Evolutionary conservation across 257 asterid species (phyloP), one percentile per base, ranked within the genome.

Genomic region (Dorcoceras hygrometricum): DNA sequence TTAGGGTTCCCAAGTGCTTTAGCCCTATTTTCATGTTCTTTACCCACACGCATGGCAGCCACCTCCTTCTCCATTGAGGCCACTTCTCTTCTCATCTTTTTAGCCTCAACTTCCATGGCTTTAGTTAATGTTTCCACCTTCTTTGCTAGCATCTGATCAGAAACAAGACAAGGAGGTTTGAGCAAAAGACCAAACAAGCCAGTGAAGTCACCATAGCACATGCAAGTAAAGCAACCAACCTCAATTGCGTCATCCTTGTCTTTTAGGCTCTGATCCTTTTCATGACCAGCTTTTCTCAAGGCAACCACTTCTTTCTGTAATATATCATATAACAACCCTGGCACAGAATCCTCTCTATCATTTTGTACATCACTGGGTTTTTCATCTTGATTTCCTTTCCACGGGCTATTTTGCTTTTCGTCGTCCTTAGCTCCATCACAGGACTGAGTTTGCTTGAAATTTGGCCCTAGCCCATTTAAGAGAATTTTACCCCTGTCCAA

Each of bases 11-110:
- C 96, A 34, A 88, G 81, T 70, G 93, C 77, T 71, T 82, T 90
- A 43, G 88, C 79, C 75, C 84, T 88, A 66, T 66, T 87, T 71
- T 93, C 97, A 60, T 90, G 95, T 51, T 90, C 96, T 77, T 93
- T 93, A 20, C 86, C 89, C 66, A 82, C 89, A 36, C 97, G 95
- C 94, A 93, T 90, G 65, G 97, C 96, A 73, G 95, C 84, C 69
- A 93, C 99, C 83, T 93, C 99, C 82, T 93, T 90, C 89, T 93
- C 99, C 97, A 93, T 90, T n/a, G 90, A 94, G 78, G 98, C 92
- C 43, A 93, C 98, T 76, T 93, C 98, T 67, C 98, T 82, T 75
- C 98, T 87, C 98, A 93, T 90, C 86, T 90, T 93, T 73, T 88
- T 93, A 62, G 99, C 99, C 77, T 93, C 99, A 65, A 90, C 95